These are phyloP conservation scores for Biscogniauxia marginata DNA, from an alignment of 2,329 filamentous ascomycete genomes.

Conservation along the genomic window DNA sequence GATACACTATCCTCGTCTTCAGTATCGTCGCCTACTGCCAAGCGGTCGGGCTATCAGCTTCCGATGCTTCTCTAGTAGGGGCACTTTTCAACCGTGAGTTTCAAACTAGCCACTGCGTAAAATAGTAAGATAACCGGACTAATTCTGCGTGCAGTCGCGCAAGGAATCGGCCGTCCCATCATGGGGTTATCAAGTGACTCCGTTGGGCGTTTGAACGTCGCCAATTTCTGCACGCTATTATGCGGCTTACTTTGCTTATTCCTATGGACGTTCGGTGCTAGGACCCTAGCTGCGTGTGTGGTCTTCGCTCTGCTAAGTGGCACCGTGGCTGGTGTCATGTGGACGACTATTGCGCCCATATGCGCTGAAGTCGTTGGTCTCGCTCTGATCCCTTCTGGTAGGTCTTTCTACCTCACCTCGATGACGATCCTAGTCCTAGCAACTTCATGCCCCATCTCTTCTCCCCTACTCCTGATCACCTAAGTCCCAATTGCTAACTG, in stretches of 20 bases:
- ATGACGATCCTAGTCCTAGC: neutral
- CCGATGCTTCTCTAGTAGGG: conserved; percentile 69
- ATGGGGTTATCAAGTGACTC: conserved; percentile 72
- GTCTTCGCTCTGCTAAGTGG: conserved; percentile 69
- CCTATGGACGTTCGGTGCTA: conserved; percentile 70
- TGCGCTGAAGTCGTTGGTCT: conserved; percentile 73
- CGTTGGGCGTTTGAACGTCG: conserved; percentile 72
- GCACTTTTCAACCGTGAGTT: conserved; percentile 66
- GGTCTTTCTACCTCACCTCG: conserved; percentile 6
- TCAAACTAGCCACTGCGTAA: no score
- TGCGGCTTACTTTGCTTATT: conserved; percentile 65
- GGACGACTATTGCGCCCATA: conserved; percentile 67
- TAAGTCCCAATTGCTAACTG: conserved; percentile 4
- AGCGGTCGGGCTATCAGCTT: conserved; percentile 63
- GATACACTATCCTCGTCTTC: conserved; percentile 75
- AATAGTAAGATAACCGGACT: neutral
- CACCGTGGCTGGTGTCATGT: conserved; percentile 68
- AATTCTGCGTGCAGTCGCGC: conserved; percentile 41
- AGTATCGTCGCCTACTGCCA: conserved; percentile 71
- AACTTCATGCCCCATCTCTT: neutral
- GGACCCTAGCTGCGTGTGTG: conserved; percentile 62
- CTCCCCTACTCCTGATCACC: neutral
- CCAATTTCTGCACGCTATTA: conserved; percentile 61
- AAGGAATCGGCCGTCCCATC: conserved; percentile 66
- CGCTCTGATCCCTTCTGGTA: conserved; percentile 62